A percentile compares a stretch with the other conserved stretches of the same genome.
phyloP scores from a whole-genome alignment of 2,329 filamentous ascomycete genomes.

The Cyphellophora attinorum region DNA sequence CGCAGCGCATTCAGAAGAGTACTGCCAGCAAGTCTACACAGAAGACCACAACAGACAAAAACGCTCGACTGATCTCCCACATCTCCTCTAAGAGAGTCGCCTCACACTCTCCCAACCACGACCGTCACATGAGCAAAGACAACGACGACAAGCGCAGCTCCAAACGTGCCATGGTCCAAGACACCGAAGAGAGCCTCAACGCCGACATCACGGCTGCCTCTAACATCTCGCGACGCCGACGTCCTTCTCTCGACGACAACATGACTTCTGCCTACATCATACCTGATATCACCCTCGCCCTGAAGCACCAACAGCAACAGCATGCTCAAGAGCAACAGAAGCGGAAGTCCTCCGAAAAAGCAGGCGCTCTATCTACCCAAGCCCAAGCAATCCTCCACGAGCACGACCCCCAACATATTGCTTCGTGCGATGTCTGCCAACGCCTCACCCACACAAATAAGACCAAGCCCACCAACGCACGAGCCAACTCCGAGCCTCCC shows the following conservation, averaged over 20 bases:
- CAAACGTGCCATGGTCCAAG: slow-evolving; percentile 2
- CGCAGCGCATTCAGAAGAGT: background rate
- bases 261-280: slow-evolving; percentile 58
- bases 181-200: slow-evolving; percentile 16
- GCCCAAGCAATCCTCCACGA: slow-evolving; percentile 31
- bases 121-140: background rate
- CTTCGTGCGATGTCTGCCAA: slow-evolving; percentile 49
- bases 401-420: slow-evolving; percentile 39
- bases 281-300: slow-evolving; percentile 49
- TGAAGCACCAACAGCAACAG: slow-evolving; percentile 11
- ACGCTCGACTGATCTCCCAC: slow-evolving; percentile 16
- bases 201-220: slow-evolving; percentile 27
- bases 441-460: slow-evolving; percentile 27
- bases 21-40: background rate
- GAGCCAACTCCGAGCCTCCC: slow-evolving; percentile 1
- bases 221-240: slow-evolving; percentile 41
- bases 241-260: slow-evolving; percentile 36
- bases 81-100: slow-evolving; percentile 5
- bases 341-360: slow-evolving; percentile 19
- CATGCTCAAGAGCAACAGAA: slow-evolving; percentile 12
- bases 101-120: background rate
- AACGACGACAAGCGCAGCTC: background rate
- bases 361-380: slow-evolving; percentile 26
- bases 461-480: too few species aligned
- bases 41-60: slow-evolving; percentile 13